These are phyloP conservation scores for Colletotrichum chlorophyti DNA, from an alignment of 2,329 filamentous ascomycete genomes.

Conservation along the genomic window DNA sequence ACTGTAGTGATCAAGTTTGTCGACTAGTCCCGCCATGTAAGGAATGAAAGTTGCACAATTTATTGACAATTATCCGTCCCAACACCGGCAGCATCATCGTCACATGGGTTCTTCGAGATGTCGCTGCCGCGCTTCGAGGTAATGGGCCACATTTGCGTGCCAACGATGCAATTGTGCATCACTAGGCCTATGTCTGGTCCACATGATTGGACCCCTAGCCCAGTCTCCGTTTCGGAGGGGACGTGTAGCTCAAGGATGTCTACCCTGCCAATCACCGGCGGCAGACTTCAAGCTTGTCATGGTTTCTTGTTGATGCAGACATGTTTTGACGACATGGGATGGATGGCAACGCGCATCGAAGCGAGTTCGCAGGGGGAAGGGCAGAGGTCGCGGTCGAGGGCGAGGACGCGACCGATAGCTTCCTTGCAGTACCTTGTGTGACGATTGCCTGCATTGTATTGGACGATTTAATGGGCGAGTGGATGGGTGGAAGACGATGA, in stretches of 20 bases:
- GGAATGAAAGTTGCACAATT: too few species aligned
- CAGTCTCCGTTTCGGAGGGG: conserved; percentile 10
- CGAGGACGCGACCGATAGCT: background rate
- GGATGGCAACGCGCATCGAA: conserved; percentile 13
- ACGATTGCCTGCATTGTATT: background rate
- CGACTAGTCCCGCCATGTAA: too few species aligned
- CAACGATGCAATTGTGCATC: conserved; percentile 28
- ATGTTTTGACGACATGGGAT: conserved; percentile 5
- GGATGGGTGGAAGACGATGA: conserved; percentile 3
- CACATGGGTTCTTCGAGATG: conserved; percentile 8
- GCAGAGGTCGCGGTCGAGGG: background rate
- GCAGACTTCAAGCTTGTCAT: too few species aligned
- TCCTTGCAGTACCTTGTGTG: too few species aligned
- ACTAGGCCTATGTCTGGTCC: conserved; percentile 9
- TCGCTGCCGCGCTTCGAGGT: background rate
- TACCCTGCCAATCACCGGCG: conserved; percentile 21
- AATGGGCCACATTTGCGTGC: conserved; percentile 21
- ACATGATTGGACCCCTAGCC: conserved; percentile 22
- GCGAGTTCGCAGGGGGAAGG: background rate
- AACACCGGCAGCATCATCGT: background rate
- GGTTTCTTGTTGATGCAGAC: too few species aligned
- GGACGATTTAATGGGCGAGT: background rate
- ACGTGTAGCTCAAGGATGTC: conserved; percentile 10
- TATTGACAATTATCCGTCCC: too few species aligned
- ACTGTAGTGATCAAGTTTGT: too few species aligned